phyloP scores from a whole-genome alignment of 495 filamentous ascomycete species.

The Lasiosphaeris hirsuta region DNA sequence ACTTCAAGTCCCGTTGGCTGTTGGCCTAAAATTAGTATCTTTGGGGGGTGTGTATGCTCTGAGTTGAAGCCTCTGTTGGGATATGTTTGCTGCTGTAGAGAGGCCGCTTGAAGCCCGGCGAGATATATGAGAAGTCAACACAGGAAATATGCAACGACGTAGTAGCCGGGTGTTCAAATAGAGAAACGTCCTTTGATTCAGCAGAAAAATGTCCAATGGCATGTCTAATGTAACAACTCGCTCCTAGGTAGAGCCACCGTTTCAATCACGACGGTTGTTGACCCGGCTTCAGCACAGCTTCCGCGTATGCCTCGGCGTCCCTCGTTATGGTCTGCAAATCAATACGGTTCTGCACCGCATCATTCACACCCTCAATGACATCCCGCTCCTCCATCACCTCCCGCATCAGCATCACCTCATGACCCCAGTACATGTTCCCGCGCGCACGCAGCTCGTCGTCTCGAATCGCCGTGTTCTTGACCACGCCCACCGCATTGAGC shows the following conservation, averaged over 20 bases:
- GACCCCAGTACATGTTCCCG: constrained; percentile 48
- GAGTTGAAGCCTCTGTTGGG: too few relatives aligned
- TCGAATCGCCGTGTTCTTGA: constrained; percentile 53
- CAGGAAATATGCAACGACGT: too few relatives aligned
- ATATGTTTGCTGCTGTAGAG: background rate
- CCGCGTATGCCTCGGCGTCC: constrained; percentile 55
- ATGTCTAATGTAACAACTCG: background rate
- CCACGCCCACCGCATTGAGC: constrained; percentile 49
- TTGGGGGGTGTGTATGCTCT: too few relatives aligned
- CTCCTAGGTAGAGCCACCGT: background rate
- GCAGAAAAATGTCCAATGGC: background rate
- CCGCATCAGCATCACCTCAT: constrained; percentile 52
- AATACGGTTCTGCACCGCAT: constrained; percentile 50
- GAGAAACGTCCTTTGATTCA: background rate
- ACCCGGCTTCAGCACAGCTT: constrained; percentile 40
- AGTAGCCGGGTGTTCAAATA: background rate
- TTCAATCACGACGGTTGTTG: background rate
- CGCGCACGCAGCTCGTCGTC: constrained; percentile 50
- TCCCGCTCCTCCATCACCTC: constrained; percentile 60
- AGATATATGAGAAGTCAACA: too few relatives aligned
- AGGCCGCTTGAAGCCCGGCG: background rate
- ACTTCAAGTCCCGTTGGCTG: background rate
- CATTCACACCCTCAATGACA: constrained; percentile 54
- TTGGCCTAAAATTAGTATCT: too few relatives aligned
- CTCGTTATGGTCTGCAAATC: constrained; percentile 45